Evolutionary conservation across 352 stramenopile species (phyloP), one percentile per base, ranked within the genome.

Genomic region (Pythium brachiatum): DNA sequence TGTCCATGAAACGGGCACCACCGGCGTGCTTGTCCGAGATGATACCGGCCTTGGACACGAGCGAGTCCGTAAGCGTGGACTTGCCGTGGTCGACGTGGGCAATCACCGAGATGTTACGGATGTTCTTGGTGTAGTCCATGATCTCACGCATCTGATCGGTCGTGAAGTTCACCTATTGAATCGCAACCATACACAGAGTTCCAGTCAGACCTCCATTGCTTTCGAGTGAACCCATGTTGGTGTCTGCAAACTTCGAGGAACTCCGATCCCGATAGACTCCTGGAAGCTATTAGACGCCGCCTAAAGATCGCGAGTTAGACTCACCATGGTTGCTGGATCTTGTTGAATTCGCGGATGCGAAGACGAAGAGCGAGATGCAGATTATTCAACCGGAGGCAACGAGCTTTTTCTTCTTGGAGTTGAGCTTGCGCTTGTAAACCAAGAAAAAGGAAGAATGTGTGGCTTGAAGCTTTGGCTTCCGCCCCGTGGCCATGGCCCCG

Each of bases 41-140:
- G 77, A 99, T 99, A 88, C 97, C 97, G 59, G 97, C 97, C 88
- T 99, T 99, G 74, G 97, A 98, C 70, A 99, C 97, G 23, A 99
- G 89, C 53, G 94, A 98, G 79, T 99, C 97, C 23, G 97, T 99
- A 58, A 99, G 78, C 48, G 97, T 99, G 47, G 97, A 99, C 86
- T 99, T 99, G 69, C 98, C 98, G 96, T 99, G 97, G 82, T 99
- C 97, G 66, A 99, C 97, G 92, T 99, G 97, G 60, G 97, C 97
- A 86, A 99, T 99, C 68, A 99, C 97, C 68, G 92, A 99, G 95
- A 99, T 99, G 76, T 98, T 99, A 91, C 98, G 94, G 88, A 99
- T 99, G 89, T 99, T 99, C 89, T 99, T 96, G 76, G 98, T 99
- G 81, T 99, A 95, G 93, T 99, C 97, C 84, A 94, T 94, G 81